Evolutionary conservation across 495 filamentous ascomycete species (phyloP).

Genomic region (Aspergillus mulundensis): DNA sequence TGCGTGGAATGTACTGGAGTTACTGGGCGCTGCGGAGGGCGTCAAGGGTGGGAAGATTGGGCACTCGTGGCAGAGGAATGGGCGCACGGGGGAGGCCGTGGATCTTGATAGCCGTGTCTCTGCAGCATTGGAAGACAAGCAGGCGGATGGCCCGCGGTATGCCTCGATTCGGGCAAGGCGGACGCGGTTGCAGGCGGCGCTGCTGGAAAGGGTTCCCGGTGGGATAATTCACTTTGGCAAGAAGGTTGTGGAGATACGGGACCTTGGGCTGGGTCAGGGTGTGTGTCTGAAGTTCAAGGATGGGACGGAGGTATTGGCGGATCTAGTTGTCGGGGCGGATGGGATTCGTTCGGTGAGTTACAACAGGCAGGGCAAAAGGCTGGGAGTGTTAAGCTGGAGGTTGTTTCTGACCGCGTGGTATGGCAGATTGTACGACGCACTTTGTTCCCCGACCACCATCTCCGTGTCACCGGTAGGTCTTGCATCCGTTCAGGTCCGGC

Average conservation of each 20-base stretch:
- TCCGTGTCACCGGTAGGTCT: not conserved
- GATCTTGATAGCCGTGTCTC: not conserved
- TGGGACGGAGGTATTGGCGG: conserved; percentile 29
- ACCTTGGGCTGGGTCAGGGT: not conserved
- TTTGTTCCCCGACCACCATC: conserved; percentile 1
- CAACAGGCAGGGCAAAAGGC: not conserved
- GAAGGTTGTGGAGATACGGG: not conserved
- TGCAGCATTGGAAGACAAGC: not conserved
- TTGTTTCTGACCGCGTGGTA: not conserved
- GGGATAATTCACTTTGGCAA: not conserved
- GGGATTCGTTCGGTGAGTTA: conserved; percentile 46
- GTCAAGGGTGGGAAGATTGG: conserved; percentile 25
- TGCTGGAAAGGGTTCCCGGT: not conserved
- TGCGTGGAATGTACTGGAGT: conserved; percentile 42
- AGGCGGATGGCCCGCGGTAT: not conserved
- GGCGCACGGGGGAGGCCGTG: not conserved
- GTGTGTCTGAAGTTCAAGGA: conserved; percentile 22
- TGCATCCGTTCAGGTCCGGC: not conserved
- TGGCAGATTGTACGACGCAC: not conserved
- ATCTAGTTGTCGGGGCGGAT: conserved; percentile 51
- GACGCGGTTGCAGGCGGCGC: not conserved
- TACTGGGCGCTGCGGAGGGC: conserved; percentile 39
- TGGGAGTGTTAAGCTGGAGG: not conserved
- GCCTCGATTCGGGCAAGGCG: not conserved
- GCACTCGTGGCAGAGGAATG: not conserved